Base-by-base conservation (phyloP, 164 flowering plant genomes). In the Berberis vulgaris region DNA sequence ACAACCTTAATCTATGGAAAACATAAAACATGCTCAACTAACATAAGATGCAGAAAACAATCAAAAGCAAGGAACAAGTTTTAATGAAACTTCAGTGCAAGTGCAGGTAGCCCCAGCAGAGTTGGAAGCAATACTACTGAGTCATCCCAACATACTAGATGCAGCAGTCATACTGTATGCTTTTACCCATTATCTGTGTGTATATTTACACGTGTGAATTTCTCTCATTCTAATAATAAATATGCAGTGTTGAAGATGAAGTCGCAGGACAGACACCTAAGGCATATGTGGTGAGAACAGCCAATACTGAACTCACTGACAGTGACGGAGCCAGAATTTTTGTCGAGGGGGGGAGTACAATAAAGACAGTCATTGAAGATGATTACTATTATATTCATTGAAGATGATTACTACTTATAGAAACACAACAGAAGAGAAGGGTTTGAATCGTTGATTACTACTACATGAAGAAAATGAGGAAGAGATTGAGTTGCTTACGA, bases 21-120 rank as follows among this genome's bases (percentile, higher is more conserved):
- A 26, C 26, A 26, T 26, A 26, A 26, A 26, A 26, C 26, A 26
- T 26, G 26, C 26, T 26, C 26, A 26, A 26, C 26, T 26, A 26
- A 26, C 26, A 26, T 26, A 26, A 26, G 26, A 26, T 26, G 26
- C 26, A 26, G 26, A 26, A 26, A 26, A 26, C 26, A 26, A 26
- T 26, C 26, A 42, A 8, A 11, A 41, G 5, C 6, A 54, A 54
- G 57, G 38, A 5, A 26, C 26, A 26, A 10, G 39, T 0, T 45
- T 45, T 60, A 45, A 8, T 3, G 5, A 7, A 45, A 38, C 10
- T 66, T 50, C 38, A 7, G 8, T 13, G 41, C 49, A 59, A 47
- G 12, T 79, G 72, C 76, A 85, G 91, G 87, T 82, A 39, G 89
- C 95, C 59, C 95, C 91, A 10, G 89, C 89, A 13, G 91, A 88